Conservation (phyloP, 2,329 filamentous ascomycete species). For the Penicillium brevicompactum region DNA sequence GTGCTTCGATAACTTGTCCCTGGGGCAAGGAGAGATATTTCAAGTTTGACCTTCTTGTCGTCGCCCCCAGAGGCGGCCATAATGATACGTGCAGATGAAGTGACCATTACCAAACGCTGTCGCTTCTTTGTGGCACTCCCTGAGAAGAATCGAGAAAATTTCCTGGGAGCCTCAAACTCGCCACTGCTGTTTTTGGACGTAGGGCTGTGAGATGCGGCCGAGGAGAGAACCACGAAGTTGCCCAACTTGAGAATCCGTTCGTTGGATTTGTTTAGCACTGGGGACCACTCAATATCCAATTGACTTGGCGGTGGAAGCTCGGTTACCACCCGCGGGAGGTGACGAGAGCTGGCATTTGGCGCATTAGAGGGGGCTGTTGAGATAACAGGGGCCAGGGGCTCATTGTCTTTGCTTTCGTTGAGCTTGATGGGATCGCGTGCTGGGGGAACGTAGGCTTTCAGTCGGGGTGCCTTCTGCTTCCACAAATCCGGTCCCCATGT, state of each 20-base stretch:
- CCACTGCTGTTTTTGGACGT: slow-evolving; percentile 66
- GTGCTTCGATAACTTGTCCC: slow-evolving; percentile 79
- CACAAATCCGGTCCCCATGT: slow-evolving; percentile 81
- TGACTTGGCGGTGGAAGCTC: slow-evolving; percentile 96
- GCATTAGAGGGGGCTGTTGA: slow-evolving; percentile 42
- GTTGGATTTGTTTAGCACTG: slow-evolving; percentile 85
- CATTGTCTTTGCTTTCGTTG: slow-evolving; percentile 54
- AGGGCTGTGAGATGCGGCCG: slow-evolving; percentile 74
- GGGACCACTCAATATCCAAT: slow-evolving; percentile 97
- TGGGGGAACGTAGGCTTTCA: slow-evolving; percentile 81
- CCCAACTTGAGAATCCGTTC: slow-evolving; percentile 94
- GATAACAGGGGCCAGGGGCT: slow-evolving; percentile 47
- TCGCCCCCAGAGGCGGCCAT: slow-evolving; percentile 89
- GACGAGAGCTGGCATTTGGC: slow-evolving; percentile 53
- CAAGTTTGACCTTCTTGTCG: slow-evolving; percentile 92
- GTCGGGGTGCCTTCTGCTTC: slow-evolving; percentile 83
- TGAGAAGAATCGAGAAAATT: slow-evolving; percentile 90
- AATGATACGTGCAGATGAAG: slow-evolving; percentile 84
- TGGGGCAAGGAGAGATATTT: slow-evolving; percentile 77
- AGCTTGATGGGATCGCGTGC: slow-evolving; percentile 77
- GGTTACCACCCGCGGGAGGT: slow-evolving; percentile 81
- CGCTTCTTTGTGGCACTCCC: slow-evolving; percentile 89
- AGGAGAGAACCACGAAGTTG: slow-evolving; percentile 81
- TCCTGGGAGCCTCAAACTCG: slow-evolving; percentile 73
- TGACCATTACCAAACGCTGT: slow-evolving; percentile 91